phyloP scores from a whole-genome alignment of 139 green algal genomes.

The Coelastrella sp. region DNA sequence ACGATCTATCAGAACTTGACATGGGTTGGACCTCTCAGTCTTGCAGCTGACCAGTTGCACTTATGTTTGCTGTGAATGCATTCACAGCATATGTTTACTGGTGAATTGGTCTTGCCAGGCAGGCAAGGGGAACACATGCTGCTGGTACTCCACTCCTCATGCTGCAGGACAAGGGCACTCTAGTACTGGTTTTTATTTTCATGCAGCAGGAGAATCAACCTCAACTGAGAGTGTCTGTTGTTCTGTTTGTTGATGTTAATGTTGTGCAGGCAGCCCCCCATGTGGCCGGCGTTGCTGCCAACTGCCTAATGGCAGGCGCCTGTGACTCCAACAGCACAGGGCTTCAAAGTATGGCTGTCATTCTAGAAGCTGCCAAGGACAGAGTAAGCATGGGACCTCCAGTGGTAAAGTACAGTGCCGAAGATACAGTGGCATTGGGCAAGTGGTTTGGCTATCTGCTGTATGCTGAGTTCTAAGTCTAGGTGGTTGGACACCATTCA shows the following conservation, averaged over 20 bases:
- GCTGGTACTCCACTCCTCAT: not conserved
- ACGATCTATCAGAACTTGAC: too few relatives aligned
- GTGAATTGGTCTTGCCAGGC: too few relatives aligned
- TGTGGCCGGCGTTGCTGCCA: conserved; percentile 26
- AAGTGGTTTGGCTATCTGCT: not conserved
- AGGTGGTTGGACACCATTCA: too few relatives aligned
- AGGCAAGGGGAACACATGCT: too few relatives aligned
- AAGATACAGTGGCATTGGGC: not conserved
- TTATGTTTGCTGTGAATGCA: too few relatives aligned
- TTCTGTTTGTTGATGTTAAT: not conserved
- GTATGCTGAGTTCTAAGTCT: not conserved
- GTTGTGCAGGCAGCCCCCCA: not conserved
- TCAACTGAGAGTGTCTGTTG: not conserved
- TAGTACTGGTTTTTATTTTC: not conserved
- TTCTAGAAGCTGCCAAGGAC: not conserved
- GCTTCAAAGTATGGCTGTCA: not conserved
- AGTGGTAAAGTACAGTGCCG: not conserved
- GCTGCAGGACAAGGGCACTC: not conserved
- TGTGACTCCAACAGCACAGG: not conserved
- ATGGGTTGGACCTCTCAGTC: too few relatives aligned
- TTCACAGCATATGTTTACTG: too few relatives aligned
- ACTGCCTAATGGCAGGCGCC: conserved; percentile 20
- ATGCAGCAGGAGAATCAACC: not conserved
- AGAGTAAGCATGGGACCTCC: not conserved
- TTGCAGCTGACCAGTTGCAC: too few relatives aligned